Evolutionary conservation across 2,329 filamentous ascomycete species (phyloP), one percentile per base, ranked within the genome.

Genomic region (Graphiopsis chlorocephala): DNA sequence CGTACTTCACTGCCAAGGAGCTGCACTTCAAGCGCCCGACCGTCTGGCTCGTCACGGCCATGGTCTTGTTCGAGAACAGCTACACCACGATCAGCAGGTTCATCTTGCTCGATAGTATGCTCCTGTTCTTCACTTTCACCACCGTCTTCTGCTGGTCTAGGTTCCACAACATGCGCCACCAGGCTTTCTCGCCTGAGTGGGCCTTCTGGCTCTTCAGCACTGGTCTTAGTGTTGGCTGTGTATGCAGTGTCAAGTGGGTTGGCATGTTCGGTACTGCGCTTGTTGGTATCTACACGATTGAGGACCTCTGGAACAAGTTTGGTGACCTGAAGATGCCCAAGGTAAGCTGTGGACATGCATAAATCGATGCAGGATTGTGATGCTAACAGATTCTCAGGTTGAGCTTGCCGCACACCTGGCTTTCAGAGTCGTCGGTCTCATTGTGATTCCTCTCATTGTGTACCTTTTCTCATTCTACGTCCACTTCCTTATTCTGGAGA

Each of bases 81-180:
- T 99, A 98, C 82, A 97, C 95, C 57, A 98, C 96, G 33, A 99
- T 99, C 79, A 97, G 93, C 80, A 88, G 95, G 67, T 99, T 99
- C 77, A 98, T 99, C 73, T 88, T 99, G 26, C 88, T 99, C 73
- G 95, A 99, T 79, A 98, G 95, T 0, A 99, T 99, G 95, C 86
- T 99, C 60, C 86, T 99, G 45, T 98, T 93, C 82, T 97, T 97
- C 76, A 99, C 96, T n/a, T 95, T 98, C 72, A 93, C 93, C 17
- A 99, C 95, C 6, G 91, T 96, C 68, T 88, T 98, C 73, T 98
- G 94, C 85, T 99, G 94, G 93, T 89, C 93, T 74, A 95, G 93
- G 78, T 98, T 99, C 80, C 95, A 99, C 80, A 89, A 90, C 74
- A 86, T 95, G 72, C 92, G 93, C 74, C 84, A 90, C 75, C 86